These are phyloP conservation scores for Maudiozyma turicensis DNA, from an alignment of 805 yeast species.

Conservation along the genomic window DNA sequence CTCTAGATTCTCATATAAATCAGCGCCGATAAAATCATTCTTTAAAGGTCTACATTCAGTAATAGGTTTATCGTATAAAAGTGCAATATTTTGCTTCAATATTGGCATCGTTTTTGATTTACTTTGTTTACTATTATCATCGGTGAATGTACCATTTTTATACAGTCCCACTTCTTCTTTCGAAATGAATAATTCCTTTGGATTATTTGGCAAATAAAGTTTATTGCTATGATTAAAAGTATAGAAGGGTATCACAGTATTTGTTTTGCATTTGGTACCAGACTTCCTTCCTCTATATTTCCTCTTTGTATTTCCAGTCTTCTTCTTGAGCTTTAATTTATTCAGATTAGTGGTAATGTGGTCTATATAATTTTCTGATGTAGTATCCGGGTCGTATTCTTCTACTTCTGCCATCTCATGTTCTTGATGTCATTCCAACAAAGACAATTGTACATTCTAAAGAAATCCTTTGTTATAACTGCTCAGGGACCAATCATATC, in stretches of 20 bases:
- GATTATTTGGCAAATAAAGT: constrained; percentile 4
- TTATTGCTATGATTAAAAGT: neutral
- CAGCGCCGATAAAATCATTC: constrained; percentile 14
- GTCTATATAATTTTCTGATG: too few species aligned
- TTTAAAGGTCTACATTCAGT: constrained; percentile 6
- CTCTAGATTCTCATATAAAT: constrained; percentile 16
- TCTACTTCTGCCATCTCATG: too few species aligned
- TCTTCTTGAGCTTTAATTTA: neutral
- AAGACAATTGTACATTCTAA: too few species aligned
- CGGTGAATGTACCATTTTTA: neutral
- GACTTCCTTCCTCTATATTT: neutral
- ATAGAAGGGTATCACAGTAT: neutral
- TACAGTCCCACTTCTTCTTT: constrained; percentile 7
- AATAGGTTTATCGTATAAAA: neutral
- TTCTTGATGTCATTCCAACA: too few species aligned
- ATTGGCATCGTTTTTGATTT: constrained; percentile 5
- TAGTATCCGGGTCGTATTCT: too few species aligned
- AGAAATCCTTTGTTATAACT: too few species aligned
- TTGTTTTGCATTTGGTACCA: neutral
- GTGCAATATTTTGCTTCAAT: constrained; percentile 7
- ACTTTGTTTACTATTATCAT: neutral
- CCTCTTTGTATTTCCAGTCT: neutral
- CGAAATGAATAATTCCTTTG: constrained; percentile 10
- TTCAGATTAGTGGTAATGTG: too few species aligned
- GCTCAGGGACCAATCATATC: too few species aligned